phyloP scores from a whole-genome alignment of 2,329 filamentous ascomycete genomes.

The Verticillium zaregamsianum region DNA sequence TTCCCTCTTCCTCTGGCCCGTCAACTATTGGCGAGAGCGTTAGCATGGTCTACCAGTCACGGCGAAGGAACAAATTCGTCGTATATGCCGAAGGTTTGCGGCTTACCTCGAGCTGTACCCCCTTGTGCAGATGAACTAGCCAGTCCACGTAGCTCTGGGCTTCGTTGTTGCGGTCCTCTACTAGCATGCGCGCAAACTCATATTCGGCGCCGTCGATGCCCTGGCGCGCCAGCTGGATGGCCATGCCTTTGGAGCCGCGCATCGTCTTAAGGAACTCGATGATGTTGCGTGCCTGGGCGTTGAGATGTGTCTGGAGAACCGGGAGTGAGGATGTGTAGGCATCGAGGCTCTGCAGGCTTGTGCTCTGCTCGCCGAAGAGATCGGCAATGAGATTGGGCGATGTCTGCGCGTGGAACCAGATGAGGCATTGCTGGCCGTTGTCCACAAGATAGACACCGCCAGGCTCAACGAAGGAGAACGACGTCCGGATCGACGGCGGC shows the following conservation, averaged over 20 bases:
- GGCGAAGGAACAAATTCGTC: neutral
- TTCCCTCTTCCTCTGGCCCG: constrained; percentile 69
- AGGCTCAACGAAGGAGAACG: constrained; percentile 83
- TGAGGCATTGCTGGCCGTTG: constrained; percentile 84
- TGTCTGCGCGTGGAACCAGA: constrained; percentile 91
- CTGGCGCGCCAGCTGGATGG: constrained; percentile 86
- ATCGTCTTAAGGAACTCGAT: constrained; percentile 78
- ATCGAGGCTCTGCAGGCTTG: constrained; percentile 70
- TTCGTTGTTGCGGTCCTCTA: constrained; percentile 96
- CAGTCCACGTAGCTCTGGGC: constrained; percentile 98
- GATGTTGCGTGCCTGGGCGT: constrained; percentile 91
- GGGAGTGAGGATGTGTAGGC: constrained; percentile 77
- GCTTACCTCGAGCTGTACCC: constrained; percentile 82
- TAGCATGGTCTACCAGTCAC: constrained; percentile 2
- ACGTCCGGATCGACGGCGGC: constrained; percentile 74
- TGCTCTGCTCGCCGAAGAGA: constrained; percentile 76
- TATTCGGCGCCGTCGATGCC: constrained; percentile 93
- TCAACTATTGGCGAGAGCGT: constrained; percentile 41
- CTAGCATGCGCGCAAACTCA: constrained; percentile 85
- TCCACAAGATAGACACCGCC: constrained; percentile 94
- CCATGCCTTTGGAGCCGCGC: constrained; percentile 81
- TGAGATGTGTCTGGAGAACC: constrained; percentile 84
- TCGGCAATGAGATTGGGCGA: constrained; percentile 89
- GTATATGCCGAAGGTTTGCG: neutral
- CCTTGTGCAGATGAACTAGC: constrained; percentile 91